A percentile compares a stretch with the other conserved stretches of the same genome.
These are phyloP conservation scores for Nannochloropsis salina DNA, from an alignment of 108 stramenopile species.

Conservation along the genomic window DNA sequence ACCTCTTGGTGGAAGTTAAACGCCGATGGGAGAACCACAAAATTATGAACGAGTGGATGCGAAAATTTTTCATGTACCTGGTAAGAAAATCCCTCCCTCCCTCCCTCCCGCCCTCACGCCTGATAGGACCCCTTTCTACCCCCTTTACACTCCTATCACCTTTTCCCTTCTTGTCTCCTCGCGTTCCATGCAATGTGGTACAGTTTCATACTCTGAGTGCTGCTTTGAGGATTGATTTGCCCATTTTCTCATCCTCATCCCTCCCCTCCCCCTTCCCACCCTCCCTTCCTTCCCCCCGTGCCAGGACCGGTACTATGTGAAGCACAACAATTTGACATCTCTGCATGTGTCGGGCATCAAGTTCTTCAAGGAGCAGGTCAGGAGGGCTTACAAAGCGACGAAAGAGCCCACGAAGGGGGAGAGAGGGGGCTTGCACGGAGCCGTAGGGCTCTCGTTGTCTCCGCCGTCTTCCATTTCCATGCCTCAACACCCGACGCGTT, in stretches of 20 bases:
- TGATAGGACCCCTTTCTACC: too few relatives aligned
- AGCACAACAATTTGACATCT: conserved; percentile 85
- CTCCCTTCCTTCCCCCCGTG: background rate
- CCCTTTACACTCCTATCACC: too few relatives aligned
- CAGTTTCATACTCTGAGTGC: too few relatives aligned
- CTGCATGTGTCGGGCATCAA: conserved; percentile 77
- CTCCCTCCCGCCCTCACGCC: background rate
- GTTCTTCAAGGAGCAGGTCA: conserved; percentile 67
- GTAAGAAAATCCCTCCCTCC: conserved; percentile 33
- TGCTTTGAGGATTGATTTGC: too few relatives aligned
- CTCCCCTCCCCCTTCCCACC: background rate
- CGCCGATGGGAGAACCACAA: conserved; percentile 93
- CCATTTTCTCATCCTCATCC: background rate
- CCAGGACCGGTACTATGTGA: conserved; percentile 85
- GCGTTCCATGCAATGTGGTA: too few relatives aligned
- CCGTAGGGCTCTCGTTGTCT: background rate
- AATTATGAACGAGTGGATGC: conserved; percentile 99
- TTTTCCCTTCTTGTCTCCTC: too few relatives aligned
- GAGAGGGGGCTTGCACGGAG: background rate
- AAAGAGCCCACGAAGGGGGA: background rate
- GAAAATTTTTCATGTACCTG: conserved; percentile 96
- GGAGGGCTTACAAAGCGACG: background rate
- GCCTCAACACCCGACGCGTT: background rate
- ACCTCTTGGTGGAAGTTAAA: conserved; percentile 82
- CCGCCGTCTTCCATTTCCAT: background rate